phyloP scores from a whole-genome alignment of 257 asterid species.

The Perilla frutescens region DNA sequence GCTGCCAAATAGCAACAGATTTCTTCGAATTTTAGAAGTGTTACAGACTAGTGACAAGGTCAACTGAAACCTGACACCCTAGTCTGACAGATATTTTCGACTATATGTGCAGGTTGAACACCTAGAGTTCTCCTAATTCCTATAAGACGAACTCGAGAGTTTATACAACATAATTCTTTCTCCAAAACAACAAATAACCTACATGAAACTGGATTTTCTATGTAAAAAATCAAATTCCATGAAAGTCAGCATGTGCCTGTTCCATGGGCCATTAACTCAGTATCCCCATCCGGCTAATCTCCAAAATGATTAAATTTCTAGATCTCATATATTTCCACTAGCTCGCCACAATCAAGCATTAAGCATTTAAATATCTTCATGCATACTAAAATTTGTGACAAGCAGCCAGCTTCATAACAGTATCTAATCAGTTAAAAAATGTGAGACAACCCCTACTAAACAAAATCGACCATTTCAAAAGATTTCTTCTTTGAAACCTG shows the following conservation, averaged over 20 bases:
- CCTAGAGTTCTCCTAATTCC: too few relatives aligned
- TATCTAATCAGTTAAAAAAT: slow-evolving; percentile 18
- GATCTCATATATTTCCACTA: not conserved
- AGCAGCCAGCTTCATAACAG: slow-evolving; percentile 5
- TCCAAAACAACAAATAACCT: not conserved
- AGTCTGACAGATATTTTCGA: too few relatives aligned
- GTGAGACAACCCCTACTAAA: slow-evolving; percentile 12
- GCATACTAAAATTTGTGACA: slow-evolving; percentile 3
- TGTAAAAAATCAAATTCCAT: not conserved
- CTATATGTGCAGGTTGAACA: too few relatives aligned
- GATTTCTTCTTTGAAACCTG: not conserved
- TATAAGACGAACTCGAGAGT: not conserved
- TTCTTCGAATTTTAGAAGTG: too few relatives aligned
- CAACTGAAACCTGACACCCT: too few relatives aligned
- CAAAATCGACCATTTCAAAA: not conserved
- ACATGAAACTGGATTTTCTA: slow-evolving; percentile 6
- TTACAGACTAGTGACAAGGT: too few relatives aligned
- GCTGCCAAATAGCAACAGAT: too few relatives aligned
- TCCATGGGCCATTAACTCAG: slow-evolving; percentile 1
- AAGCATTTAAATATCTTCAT: slow-evolving; percentile 4
- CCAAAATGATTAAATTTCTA: not conserved
- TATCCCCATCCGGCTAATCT: slow-evolving; percentile 3
- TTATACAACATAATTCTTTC: not conserved
- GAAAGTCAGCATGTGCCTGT: not conserved
- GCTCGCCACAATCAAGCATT: slow-evolving; percentile 21